These are phyloP conservation scores for Hygrophorus pudorinus DNA, from an alignment of 768 basidiomycete species.

Conservation along the genomic window DNA sequence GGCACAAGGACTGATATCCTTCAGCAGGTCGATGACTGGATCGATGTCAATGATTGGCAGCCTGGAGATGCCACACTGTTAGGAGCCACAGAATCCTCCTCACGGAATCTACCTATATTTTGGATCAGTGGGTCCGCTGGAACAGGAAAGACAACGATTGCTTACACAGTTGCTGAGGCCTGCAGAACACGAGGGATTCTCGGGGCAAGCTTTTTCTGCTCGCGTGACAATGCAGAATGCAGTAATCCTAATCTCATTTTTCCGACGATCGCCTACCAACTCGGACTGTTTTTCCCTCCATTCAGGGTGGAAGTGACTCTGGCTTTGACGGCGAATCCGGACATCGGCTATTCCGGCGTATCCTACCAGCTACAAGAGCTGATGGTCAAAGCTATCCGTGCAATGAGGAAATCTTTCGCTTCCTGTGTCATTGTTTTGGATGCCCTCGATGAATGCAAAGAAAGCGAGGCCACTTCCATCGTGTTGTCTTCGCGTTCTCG, in stretches of 20 bases:
- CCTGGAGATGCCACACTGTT: neutral
- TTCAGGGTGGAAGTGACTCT: slow-evolving; percentile 5
- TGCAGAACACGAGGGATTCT: slow-evolving; percentile 10
- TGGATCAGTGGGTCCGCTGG: slow-evolving; percentile 18
- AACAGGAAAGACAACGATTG: slow-evolving; percentile 18
- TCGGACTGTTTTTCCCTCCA: slow-evolving; percentile 5
- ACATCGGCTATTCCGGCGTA: slow-evolving; percentile 6
- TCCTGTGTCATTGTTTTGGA: slow-evolving; percentile 12
- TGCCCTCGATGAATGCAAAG: slow-evolving; percentile 18
- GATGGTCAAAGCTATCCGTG: slow-evolving; percentile 8
- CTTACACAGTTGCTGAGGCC: slow-evolving; percentile 14
- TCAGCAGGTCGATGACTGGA: neutral
- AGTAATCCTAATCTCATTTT: slow-evolving; percentile 10
- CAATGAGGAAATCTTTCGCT: slow-evolving; percentile 1
- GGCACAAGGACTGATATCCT: neutral
- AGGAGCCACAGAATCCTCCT: too few species aligned
- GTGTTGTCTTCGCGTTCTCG: slow-evolving; percentile 2
- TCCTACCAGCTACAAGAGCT: slow-evolving; percentile 11
- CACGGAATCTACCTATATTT: neutral
- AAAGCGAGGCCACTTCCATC: slow-evolving; percentile 1
- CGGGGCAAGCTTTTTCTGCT: slow-evolving; percentile 17
- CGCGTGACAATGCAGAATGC: slow-evolving; percentile 8
- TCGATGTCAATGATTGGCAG: neutral
- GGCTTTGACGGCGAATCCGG: slow-evolving; percentile 6
- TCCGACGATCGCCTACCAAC: slow-evolving; percentile 13